Evolutionary conservation across 148 eudicot genomes (phyloP), one percentile per base, ranked within the genome.

Genomic region (Salicornia ramosissima): DNA sequence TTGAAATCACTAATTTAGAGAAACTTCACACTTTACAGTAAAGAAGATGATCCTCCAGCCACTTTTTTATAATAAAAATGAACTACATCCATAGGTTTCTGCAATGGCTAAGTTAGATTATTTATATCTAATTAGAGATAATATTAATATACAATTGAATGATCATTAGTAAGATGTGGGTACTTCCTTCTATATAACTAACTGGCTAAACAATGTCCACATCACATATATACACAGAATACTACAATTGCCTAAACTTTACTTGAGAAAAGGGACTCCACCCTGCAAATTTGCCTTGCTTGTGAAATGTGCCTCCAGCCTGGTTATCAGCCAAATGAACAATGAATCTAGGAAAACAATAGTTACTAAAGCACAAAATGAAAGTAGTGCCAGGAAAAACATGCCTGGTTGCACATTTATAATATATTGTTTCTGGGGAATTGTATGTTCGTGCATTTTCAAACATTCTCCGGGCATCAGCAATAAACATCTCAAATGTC

Each of bases 401-500:
- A 68, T 83, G 73, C 98, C 97, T 94, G 75, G 90, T 88, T 67
- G 97, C 73, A 74, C 98, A 94, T 81, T 90, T 94, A 51, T 85
- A 94, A 68, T 90, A 94, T 28, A 94, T 90, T 4, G 98, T 94
- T 33, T 90, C 97, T 1, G 97, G 97, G 57, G 95, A 87, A 70
- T 94, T 94, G 67, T 90, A 94, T 34, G 96, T 88, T 55, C 98
- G 90, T 18, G 97, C 97, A 83, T 94, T 94, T 26, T 80, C 74
- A 76, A 90, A 94, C 98, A 94, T 94, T 73, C 97, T 90, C 77
- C 72, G 78, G 16, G 76, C 90, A 80, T 94, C 98, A 22, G 96
- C 90, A 47, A 87, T 72, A 75, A 94, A 94, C 98, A 94, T 94
- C 77, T 94, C 98, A 26, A 94, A 81, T 0, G 98, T 94, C 51